Conservation (phyloP, 2,329 filamentous ascomycete genomes). For the Escovopsis sp. region DNA sequence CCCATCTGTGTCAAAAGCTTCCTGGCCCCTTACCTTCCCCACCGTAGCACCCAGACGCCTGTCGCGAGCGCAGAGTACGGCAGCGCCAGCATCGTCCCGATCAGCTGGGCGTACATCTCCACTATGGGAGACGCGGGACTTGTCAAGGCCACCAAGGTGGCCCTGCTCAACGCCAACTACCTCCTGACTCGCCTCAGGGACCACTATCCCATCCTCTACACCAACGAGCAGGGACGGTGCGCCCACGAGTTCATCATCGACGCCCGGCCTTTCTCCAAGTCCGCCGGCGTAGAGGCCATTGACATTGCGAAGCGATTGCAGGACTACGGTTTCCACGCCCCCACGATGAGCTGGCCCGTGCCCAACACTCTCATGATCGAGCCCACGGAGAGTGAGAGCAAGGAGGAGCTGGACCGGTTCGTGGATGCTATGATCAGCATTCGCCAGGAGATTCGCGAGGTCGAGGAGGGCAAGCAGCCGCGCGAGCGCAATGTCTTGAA, state of each 20-base stretch:
- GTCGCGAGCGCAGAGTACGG: conserved; percentile 76
- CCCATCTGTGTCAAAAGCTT: conserved; percentile 84
- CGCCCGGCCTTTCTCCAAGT: conserved; percentile 67
- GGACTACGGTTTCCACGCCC: conserved; percentile 94
- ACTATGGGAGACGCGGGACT: conserved; percentile 75
- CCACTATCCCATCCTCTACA: conserved; percentile 87
- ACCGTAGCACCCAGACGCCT: conserved; percentile 29
- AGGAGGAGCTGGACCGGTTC: conserved; percentile 86
- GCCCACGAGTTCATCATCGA: conserved; percentile 97
- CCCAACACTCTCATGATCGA: conserved; percentile 96
- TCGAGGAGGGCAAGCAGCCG: conserved; percentile 67
- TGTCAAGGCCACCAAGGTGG: conserved; percentile 79
- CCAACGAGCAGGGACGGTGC: conserved; percentile 73
- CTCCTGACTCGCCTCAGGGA: conserved; percentile 74
- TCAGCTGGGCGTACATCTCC: conserved; percentile 89
- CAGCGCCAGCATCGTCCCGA: conserved; percentile 81
- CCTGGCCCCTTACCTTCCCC: conserved; percentile 51
- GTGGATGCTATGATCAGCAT: conserved; percentile 81
- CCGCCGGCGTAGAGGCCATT: conserved; percentile 73
- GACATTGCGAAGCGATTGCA: conserved; percentile 94
- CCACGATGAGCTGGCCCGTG: conserved; percentile 94
- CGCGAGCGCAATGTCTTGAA: conserved; percentile 72
- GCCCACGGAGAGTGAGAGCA: conserved; percentile 85
- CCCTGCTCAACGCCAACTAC: conserved; percentile 94
- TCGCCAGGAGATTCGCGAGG: conserved; percentile 63